Conservation (phyloP, 2,329 filamentous ascomycete genomes). For the Coniochaeta sp. region DNA sequence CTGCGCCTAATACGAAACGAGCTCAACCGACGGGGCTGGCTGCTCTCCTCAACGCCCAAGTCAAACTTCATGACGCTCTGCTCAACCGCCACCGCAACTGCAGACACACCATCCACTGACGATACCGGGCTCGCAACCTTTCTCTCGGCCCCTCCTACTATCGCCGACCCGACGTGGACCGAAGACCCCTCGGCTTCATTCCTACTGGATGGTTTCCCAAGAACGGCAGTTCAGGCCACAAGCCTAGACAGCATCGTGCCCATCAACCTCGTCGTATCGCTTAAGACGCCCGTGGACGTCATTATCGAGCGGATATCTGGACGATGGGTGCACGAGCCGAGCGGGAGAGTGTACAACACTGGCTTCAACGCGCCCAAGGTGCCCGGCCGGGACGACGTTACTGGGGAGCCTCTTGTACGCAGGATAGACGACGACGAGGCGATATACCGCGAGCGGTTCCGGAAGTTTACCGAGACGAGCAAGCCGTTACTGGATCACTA, state of each 20-base stretch:
- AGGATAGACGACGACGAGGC: slow-evolving; percentile 80
- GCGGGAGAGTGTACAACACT: slow-evolving; percentile 91
- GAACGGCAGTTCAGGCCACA: slow-evolving; percentile 72
- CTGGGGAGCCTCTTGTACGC: slow-evolving; percentile 77
- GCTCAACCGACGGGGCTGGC: slow-evolving; percentile 78
- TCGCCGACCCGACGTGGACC: slow-evolving; percentile 37
- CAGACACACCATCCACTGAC: slow-evolving; percentile 28
- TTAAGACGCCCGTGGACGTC: slow-evolving; percentile 78
- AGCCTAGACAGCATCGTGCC: slow-evolving; percentile 76
- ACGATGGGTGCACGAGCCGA: slow-evolving; percentile 88
- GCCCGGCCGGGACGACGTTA: slow-evolving; percentile 78
- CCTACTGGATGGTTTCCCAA: slow-evolving; percentile 92
- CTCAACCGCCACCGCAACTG: slow-evolving; percentile 29
- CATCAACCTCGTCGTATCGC: slow-evolving; percentile 88
- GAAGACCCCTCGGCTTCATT: slow-evolving; percentile 78
- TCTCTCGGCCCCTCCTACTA: slow-evolving; percentile 27
- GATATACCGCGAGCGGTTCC: slow-evolving; percentile 73
- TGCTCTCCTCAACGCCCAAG: slow-evolving; percentile 40
- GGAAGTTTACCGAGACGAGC: slow-evolving; percentile 83
- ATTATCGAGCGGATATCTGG: slow-evolving; percentile 86
- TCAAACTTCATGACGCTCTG: slow-evolving; percentile 44
- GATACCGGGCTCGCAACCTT: slow-evolving; percentile 30
- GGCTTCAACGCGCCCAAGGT: slow-evolving; percentile 82
- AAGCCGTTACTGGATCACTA: slow-evolving; percentile 84
- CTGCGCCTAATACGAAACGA: slow-evolving; percentile 88